These are phyloP conservation scores for Metarhizium sp. DNA, from an alignment of 2,329 filamentous ascomycete genomes.

Conservation along the genomic window DNA sequence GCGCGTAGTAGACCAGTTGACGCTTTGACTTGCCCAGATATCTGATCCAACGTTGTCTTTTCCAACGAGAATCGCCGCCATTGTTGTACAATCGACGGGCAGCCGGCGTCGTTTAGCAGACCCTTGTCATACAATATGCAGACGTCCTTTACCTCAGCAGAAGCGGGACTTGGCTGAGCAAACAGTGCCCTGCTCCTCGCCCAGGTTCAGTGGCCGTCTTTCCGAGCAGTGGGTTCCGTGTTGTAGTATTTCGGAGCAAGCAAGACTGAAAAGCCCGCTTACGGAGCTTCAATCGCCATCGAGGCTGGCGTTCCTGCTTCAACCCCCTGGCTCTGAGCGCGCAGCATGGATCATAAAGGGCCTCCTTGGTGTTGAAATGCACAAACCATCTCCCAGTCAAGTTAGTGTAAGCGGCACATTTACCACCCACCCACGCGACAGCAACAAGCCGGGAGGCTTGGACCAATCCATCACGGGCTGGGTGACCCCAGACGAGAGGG, in stretches of 20 bases:
- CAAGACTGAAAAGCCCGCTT: background rate
- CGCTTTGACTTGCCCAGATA: too few species aligned
- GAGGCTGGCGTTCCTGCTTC: background rate
- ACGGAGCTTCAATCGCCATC: too few species aligned
- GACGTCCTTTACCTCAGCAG: background rate
- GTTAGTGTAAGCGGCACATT: slow-evolving; percentile 1
- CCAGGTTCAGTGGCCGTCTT: too few species aligned
- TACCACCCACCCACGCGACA: background rate
- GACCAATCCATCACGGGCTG: background rate
- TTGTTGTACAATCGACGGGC: too few species aligned
- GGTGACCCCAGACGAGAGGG: background rate
- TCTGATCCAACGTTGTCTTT: too few species aligned
- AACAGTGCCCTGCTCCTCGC: too few species aligned
- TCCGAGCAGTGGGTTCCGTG: too few species aligned
- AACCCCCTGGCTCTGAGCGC: background rate
- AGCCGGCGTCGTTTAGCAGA: background rate
- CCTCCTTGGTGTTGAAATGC: background rate
- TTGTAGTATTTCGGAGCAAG: background rate
- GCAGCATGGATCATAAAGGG: background rate
- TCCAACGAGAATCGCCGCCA: too few species aligned
- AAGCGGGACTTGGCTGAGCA: background rate
- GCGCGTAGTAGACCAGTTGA: too few species aligned
- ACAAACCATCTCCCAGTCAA: slow-evolving; percentile 1
- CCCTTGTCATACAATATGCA: background rate
- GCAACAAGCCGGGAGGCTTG: background rate